Evolutionary conservation across 2,329 filamentous ascomycete species (phyloP).

Genomic region (Calonectria naviculata): DNA sequence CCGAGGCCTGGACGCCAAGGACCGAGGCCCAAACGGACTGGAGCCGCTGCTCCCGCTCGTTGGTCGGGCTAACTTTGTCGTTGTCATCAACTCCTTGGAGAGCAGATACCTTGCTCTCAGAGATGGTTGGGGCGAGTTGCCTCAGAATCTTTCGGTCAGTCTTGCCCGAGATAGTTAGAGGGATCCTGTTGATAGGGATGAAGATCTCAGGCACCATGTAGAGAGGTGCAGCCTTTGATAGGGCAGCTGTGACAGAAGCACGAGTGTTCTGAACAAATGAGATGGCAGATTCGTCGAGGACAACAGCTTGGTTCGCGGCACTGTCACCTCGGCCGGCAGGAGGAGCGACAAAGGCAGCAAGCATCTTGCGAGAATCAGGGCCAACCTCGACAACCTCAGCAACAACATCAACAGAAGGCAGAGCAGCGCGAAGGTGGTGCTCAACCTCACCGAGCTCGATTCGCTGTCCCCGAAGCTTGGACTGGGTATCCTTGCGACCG

Average conservation of each 20-base stretch:
- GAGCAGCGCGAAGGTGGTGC: constrained; percentile 15
- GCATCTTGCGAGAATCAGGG: neutral
- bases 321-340: neutral
- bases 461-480: constrained; percentile 22
- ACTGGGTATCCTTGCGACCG: constrained; percentile 15
- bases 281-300: neutral
- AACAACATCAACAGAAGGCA: constrained; percentile 19
- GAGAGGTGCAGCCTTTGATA: constrained; percentile 2
- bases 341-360: neutral
- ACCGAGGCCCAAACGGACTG: constrained; percentile 22
- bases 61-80: neutral
- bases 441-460: constrained; percentile 25
- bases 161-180: constrained; percentile 33
- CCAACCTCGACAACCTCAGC: constrained; percentile 7
- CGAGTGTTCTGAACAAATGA: neutral
- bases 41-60: constrained; percentile 8
- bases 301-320: neutral
- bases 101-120: neutral
- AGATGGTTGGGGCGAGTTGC: constrained; percentile 17
- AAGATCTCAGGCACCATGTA: constrained; percentile 30
- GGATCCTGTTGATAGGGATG: constrained; percentile 18
- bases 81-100: constrained; percentile 1
- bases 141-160: constrained; percentile 27
- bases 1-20: constrained; percentile 3
- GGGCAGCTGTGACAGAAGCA: constrained; percentile 1